Evolutionary conservation across 73 alveolate species (phyloP).

Genomic region (Tetrahymena thermophila): DNA sequence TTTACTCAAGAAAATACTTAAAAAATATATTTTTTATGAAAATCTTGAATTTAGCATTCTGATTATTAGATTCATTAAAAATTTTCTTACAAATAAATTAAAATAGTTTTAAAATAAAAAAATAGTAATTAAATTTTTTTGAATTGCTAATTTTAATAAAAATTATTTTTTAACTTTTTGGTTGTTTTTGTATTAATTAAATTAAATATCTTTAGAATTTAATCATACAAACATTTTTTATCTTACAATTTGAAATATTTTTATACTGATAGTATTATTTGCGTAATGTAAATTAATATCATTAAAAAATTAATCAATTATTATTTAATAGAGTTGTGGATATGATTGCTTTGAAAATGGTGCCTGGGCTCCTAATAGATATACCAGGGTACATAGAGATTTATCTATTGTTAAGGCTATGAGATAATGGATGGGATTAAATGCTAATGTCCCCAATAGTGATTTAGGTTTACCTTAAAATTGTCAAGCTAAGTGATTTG

Average conservation of each 20-base stretch:
- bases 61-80: too few species aligned
- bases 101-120: too few species aligned
- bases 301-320: not conserved
- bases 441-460: conserved; percentile 35
- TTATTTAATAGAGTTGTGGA: conserved; percentile 48
- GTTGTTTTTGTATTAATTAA: too few species aligned
- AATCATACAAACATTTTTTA: not conserved
- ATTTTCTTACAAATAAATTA: too few species aligned
- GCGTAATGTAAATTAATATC: too few species aligned
- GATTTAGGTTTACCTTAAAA: conserved; percentile 60
- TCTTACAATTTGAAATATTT: not conserved
- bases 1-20: too few species aligned
- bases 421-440: conserved; percentile 91
- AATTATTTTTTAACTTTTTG: too few species aligned
- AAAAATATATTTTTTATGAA: too few species aligned
- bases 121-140: too few species aligned
- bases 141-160: too few species aligned
- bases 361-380: conserved; percentile 52
- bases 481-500: conserved; percentile 36
- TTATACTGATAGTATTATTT: not conserved
- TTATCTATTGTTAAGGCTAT: conserved; percentile 65
- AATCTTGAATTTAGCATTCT: too few species aligned
- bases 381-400: conserved; percentile 96
- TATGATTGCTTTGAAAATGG: conserved; percentile 69
- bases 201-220: too few species aligned